Evolutionary conservation across 495 filamentous ascomycete genomes (phyloP), one percentile per base, ranked within the genome.

Genomic region (Podospora fimiseda): DNA sequence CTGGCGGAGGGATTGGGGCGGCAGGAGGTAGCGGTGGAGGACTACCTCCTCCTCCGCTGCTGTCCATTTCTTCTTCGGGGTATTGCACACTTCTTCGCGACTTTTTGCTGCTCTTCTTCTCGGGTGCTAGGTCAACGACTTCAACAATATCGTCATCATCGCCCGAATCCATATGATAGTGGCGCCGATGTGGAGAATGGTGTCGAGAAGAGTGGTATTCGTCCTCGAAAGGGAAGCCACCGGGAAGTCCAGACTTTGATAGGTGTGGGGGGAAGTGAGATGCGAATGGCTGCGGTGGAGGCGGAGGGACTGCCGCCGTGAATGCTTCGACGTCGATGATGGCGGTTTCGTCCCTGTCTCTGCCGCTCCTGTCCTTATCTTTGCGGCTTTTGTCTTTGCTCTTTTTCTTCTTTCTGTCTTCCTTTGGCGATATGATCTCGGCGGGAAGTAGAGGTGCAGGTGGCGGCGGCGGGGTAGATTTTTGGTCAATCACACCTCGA

Each of bases 191-290:
- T 21, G 22, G n/a, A 11, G 33, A 39, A 21, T 24, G 13, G 36
- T 52, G 22, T 19, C 22, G n/a, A n/a, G n/a, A n/a, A n/a, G n/a
- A 40, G 9, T 53, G 40, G 9, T 62, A 58, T 15, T 70, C 74
- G 20, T 67, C 60, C 47, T 72, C 73, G 21, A 57, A 19, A 2
- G 77, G 78, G 55, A 77, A 80, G 16, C 68, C 70, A 43, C 76
- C 76, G 43, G 77, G 78, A 13, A 75, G 51, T 1, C 59, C 66
- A 27, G 68, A 84, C 73, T 38, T 43, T 75, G 76, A 55, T 80
- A 74, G 61, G 83, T 74, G 36, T 78, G 71, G 45, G 30, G 27
- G 59, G 36, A 20, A 48, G 37, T 18, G 23, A 46, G 33, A 37
- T 20, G 42, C 66, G 11, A 48, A 24, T 24, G 55, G 50, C 16